Percentiles rank a stretch among this genome's conserved stretches.
These are phyloP conservation scores for Volutella citrinella DNA, from an alignment of 2,329 filamentous ascomycete species.

Conservation along the genomic window DNA sequence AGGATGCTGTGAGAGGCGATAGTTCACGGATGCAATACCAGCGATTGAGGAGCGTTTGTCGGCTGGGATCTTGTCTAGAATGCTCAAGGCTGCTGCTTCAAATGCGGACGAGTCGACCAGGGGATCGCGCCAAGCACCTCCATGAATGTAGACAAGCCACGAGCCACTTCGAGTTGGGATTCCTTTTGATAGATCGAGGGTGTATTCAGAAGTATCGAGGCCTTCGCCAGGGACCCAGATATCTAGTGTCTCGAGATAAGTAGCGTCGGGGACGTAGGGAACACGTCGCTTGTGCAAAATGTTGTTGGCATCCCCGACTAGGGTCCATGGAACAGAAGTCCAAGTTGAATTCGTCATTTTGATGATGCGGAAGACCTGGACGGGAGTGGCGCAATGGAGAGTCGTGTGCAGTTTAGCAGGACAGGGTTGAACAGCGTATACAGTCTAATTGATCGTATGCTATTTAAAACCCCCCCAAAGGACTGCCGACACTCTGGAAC, in stretches of 20 bases:
- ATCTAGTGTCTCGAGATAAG: background rate
- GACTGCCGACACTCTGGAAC: too few species aligned
- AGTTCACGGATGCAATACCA: conserved; percentile 43
- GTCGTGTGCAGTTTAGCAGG: too few species aligned
- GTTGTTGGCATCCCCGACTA: background rate
- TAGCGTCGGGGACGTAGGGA: background rate
- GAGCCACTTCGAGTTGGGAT: background rate
- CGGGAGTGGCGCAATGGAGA: too few species aligned
- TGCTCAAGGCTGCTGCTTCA: background rate
- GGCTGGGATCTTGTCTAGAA: too few species aligned
- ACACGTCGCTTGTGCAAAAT: conserved; percentile 1
- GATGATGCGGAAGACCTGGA: too few species aligned
- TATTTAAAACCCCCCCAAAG: too few species aligned
- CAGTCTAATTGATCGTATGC: too few species aligned
- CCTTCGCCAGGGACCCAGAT: background rate
- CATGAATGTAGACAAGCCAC: conserved; percentile 23
- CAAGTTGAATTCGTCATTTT: too few species aligned
- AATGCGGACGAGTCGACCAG: conserved; percentile 14
- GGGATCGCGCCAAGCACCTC: conserved; percentile 27
- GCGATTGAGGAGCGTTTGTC: too few species aligned
- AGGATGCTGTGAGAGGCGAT: conserved; percentile 50
- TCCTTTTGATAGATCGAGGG: background rate
- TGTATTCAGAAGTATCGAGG: background rate
- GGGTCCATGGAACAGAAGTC: conserved; percentile 2
- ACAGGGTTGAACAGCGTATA: too few species aligned